Evolutionary conservation across 1,284 basidiomycete species (phyloP), one percentile per base, ranked within the genome.

Genomic region (Melampsora larici-populina): DNA sequence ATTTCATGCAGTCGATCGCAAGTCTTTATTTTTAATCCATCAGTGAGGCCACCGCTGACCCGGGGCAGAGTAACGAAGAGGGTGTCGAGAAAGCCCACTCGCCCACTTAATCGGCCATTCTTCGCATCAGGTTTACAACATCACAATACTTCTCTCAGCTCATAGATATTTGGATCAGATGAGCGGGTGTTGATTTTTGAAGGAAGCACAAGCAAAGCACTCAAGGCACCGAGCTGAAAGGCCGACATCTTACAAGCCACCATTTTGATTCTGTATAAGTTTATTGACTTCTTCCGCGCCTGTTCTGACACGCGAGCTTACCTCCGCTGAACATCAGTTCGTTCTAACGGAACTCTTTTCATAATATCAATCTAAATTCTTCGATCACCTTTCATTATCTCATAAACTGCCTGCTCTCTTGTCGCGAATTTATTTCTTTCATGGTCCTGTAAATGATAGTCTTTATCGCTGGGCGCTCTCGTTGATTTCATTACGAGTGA

Each of bases 41-140:
- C 24, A 36, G 36, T 36, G 36, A 36, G 36, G 36, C 36, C 36
- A 36, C 36, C 36, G 36, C 36, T 36, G 36, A 36, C 3, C 36
- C 36, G 36, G 36, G 36, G 21, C 55, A 49, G 11, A n/a, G 26
- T 24, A 58, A 58, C 21, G 55, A 58, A 58, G 18, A 58, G 55
- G 55, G 55, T 29, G 15, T 58, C 55, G 55, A 58, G 26, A 58
- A 7, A 58, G 55, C 55, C 55, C 40, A 43, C 21, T 29, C 18
- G 55, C 55, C 55, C 55, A 58, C 55, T 58, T 29, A 58, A 58
- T 58, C 55, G n/a, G 55, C 55, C 26, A 58, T 29, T 58, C 55
- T 58, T 58, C 55, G 21, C 55, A 58, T 58, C 55, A 29, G 18
- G 7, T 58, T 43, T 13, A 43, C n/a, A 1, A 58, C 18, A 55